Percentiles rank a stretch among this genome's conserved stretches.
These are phyloP conservation scores for Schizothecium vesticola DNA, from an alignment of 495 filamentous ascomycete species.

Conservation along the genomic window DNA sequence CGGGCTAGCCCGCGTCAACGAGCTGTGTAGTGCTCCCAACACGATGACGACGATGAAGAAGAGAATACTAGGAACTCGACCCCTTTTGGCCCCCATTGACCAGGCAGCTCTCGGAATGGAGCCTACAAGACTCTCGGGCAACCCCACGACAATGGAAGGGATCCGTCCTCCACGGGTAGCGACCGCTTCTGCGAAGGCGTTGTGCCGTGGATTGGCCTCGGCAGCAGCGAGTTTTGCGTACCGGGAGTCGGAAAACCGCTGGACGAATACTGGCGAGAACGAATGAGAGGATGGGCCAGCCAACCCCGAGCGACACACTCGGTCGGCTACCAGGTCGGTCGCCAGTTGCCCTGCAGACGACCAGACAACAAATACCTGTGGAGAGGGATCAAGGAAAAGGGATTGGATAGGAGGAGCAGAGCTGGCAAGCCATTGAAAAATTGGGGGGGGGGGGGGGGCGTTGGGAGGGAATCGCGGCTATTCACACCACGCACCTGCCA, in stretches of 20 bases:
- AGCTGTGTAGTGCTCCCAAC: neutral
- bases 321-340: neutral
- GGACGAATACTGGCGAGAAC: neutral
- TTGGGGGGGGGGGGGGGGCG: too few relatives aligned
- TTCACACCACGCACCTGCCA: too few relatives aligned
- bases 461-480: too few relatives aligned
- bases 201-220: neutral
- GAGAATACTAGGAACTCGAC: neutral
- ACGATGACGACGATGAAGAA: neutral
- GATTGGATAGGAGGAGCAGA: too few relatives aligned
- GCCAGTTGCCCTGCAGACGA: neutral
- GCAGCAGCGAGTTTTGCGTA: neutral
- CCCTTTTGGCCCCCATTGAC: neutral
- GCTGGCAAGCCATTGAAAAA: too few relatives aligned
- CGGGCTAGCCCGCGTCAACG: neutral
- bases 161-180: neutral
- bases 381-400: neutral
- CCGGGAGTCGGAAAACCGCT: neutral
- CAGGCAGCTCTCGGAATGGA: neutral
- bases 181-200: neutral
- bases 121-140: neutral
- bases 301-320: neutral
- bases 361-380: neutral
- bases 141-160: neutral
- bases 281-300: neutral